Evolutionary conservation across 371 early-diverging fungal genomes (phyloP).

Genomic region (Coemansia sp.): DNA sequence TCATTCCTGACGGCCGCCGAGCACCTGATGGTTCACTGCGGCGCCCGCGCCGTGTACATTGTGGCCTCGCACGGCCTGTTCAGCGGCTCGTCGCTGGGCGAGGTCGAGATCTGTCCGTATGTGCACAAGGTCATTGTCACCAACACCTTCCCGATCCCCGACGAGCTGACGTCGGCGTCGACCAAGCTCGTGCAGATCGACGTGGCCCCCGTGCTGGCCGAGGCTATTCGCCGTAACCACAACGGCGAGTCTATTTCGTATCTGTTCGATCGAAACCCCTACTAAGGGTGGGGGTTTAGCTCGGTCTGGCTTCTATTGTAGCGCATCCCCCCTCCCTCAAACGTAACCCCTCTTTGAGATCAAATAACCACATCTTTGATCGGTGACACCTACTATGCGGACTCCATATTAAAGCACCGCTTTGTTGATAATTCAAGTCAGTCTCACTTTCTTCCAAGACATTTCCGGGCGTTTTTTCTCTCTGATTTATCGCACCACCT

Average conservation of each 20-base stretch:
- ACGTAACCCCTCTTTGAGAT: too few relatives aligned
- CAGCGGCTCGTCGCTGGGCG: conserved; percentile 77
- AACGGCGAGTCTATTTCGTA: conserved; percentile 96
- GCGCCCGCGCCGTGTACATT: conserved; percentile 83
- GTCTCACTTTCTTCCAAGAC: too few relatives aligned
- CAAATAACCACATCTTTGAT: too few relatives aligned
- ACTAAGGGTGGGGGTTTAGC: too few relatives aligned
- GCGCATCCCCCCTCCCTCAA: too few relatives aligned
- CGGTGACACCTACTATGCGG: too few relatives aligned
- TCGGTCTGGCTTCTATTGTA: too few relatives aligned
- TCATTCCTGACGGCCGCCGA: conserved; percentile 93
- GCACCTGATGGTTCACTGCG: conserved; percentile 77
- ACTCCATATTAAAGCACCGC: too few relatives aligned
- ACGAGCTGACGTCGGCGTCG: conserved; percentile 68
- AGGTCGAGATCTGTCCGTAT: conserved; percentile 81
- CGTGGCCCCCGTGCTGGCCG: conserved; percentile 85
- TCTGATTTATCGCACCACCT: too few relatives aligned
- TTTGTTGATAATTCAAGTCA: too few relatives aligned
- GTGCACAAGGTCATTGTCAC: conserved; percentile 87
- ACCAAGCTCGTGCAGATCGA: conserved; percentile 86
- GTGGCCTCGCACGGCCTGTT: conserved; percentile 95
- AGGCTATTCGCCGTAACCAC: conserved; percentile 97
- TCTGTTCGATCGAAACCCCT: conserved; percentile 58
- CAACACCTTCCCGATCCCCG: conserved; percentile 89
- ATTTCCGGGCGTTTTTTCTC: too few relatives aligned